A percentile compares a stretch with the other conserved stretches of the same genome.
phyloP scores from a whole-genome alignment of 2,329 filamentous ascomycete species.

The Fusarium newnesense region DNA sequence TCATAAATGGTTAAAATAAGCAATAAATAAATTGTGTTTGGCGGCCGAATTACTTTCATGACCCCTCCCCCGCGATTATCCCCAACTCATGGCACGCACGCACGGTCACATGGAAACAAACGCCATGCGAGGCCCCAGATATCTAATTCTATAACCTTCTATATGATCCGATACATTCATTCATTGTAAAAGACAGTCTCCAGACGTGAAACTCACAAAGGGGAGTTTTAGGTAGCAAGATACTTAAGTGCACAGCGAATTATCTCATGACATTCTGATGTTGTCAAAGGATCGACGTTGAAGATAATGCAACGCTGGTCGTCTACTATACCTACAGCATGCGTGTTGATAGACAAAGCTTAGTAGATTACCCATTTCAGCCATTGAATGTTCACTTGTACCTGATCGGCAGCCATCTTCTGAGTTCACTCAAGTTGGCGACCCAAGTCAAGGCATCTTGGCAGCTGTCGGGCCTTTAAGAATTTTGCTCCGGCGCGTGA shows the following conservation, averaged over 20 bases:
- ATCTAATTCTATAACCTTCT: constrained; percentile 18
- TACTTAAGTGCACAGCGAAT: neutral
- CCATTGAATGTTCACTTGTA: constrained; percentile 40
- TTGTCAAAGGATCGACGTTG: neutral
- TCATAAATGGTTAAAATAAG: neutral
- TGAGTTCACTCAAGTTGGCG: constrained; percentile 19
- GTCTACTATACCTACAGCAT: constrained; percentile 15
- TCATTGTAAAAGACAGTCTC: neutral
- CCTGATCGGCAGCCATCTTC: constrained; percentile 39
- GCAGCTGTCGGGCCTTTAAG: constrained; percentile 33
- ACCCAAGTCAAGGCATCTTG: constrained; percentile 25
- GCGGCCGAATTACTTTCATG: constrained; percentile 2
- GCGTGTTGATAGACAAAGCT: constrained; percentile 15
- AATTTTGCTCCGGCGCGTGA: constrained; percentile 26
- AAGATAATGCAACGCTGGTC: constrained; percentile 6
- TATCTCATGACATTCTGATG: neutral
- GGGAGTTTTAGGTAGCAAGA: neutral
- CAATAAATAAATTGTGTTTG: neutral
- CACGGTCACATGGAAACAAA: constrained; percentile 39
- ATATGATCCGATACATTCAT: constrained; percentile 8
- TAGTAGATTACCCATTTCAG: constrained; percentile 1
- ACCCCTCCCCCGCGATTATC: constrained; percentile 42
- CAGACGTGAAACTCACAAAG: neutral
- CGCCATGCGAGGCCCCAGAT: constrained; percentile 34
- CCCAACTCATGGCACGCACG: constrained; percentile 34